Percentiles rank a stretch among this genome's conserved stretches.
These are phyloP conservation scores for Ustilago lituana DNA, from an alignment of 1,284 basidiomycete genomes.

Conservation along the genomic window DNA sequence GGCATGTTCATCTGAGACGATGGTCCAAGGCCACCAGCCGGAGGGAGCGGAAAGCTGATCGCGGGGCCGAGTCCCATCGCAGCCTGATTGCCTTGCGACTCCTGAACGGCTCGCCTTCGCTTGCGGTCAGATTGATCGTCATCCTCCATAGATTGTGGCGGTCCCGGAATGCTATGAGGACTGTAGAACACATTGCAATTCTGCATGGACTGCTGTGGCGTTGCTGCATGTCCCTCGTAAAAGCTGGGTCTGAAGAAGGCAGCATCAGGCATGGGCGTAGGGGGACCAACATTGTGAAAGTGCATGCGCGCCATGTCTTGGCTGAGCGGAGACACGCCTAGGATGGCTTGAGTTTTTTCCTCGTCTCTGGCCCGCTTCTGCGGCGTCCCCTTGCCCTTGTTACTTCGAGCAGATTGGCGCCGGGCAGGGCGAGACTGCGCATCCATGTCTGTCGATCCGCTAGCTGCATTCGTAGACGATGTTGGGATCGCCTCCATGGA, in stretches of 20 bases:
- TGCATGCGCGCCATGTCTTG: slow-evolving; percentile 42
- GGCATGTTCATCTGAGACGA: slow-evolving; percentile 8
- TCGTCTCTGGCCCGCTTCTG: slow-evolving; percentile 32
- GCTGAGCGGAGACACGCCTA: slow-evolving; percentile 35
- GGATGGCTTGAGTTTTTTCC: slow-evolving; percentile 11
- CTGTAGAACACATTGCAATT: slow-evolving; percentile 4
- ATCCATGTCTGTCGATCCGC: not conserved
- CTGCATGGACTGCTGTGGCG: slow-evolving; percentile 9
- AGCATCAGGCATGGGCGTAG: slow-evolving; percentile 4
- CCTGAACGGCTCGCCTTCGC: slow-evolving; percentile 19
- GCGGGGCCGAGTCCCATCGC: slow-evolving; percentile 22
- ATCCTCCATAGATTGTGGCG: slow-evolving; percentile 1
- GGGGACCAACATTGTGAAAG: slow-evolving; percentile 10
- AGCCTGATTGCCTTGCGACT: slow-evolving; percentile 5
- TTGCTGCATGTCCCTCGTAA: slow-evolving; percentile 2
- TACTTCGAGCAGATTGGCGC: slow-evolving; percentile 15
- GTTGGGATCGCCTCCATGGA: not conserved
- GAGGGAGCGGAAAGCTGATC: slow-evolving; percentile 23
- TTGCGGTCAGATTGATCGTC: slow-evolving; percentile 25
- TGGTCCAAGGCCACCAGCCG: not conserved
- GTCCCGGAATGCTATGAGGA: not conserved
- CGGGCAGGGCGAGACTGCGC: slow-evolving; percentile 6
- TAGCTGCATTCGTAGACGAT: not conserved
- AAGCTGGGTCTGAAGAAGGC: slow-evolving; percentile 21
- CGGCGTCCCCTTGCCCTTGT: slow-evolving; percentile 19